A percentile compares a stretch with the other conserved stretches of the same genome.
phyloP scores from a whole-genome alignment of 2,329 filamentous ascomycete genomes.

The Tolypocladium tundrense region DNA sequence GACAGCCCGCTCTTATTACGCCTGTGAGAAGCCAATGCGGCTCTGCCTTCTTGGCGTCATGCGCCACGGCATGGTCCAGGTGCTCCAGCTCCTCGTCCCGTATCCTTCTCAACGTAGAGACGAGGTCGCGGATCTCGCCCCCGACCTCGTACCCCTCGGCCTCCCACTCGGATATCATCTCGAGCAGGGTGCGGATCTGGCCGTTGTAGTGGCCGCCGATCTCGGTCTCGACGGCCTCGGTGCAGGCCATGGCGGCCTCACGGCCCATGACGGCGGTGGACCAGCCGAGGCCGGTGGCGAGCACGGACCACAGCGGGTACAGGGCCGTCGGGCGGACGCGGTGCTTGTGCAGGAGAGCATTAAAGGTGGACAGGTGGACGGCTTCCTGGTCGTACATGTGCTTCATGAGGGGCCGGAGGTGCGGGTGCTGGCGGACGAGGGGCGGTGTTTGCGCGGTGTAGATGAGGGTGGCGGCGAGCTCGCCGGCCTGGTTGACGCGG shows the following conservation, averaged over 20 bases:
- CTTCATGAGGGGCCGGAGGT: slow-evolving; percentile 81
- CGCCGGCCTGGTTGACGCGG: slow-evolving; percentile 93
- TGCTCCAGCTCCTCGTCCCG: slow-evolving; percentile 96
- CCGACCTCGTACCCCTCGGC: slow-evolving; percentile 69
- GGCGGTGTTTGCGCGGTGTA: slow-evolving; percentile 81
- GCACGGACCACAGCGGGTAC: slow-evolving; percentile 78
- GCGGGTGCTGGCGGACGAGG: slow-evolving; percentile 70
- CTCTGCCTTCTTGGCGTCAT: slow-evolving; percentile 82
- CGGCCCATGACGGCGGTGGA: slow-evolving; percentile 78
- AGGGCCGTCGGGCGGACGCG: slow-evolving; percentile 86
- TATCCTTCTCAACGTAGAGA: slow-evolving; percentile 68
- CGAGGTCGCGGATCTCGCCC: slow-evolving; percentile 62
- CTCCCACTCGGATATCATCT: slow-evolving; percentile 71
- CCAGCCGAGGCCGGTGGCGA: slow-evolving; percentile 79
- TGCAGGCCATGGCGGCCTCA: slow-evolving; percentile 97
- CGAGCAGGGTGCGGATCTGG: slow-evolving; percentile 72
- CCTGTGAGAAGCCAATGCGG: slow-evolving; percentile 85
- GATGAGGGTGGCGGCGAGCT: slow-evolving; percentile 92
- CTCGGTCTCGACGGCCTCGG: slow-evolving; percentile 96
- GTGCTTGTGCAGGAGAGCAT: slow-evolving; percentile 70
- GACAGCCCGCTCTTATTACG: slow-evolving; percentile 80
- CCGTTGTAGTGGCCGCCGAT: slow-evolving; percentile 94
- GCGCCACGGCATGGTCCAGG: slow-evolving; percentile 85
- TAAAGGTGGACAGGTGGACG: slow-evolving; percentile 79
- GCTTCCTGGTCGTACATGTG: slow-evolving; percentile 99